Evolutionary conservation across 495 filamentous ascomycete genomes (phyloP), one percentile per base, ranked within the genome.

Genomic region (Aspergillus nanangensis): DNA sequence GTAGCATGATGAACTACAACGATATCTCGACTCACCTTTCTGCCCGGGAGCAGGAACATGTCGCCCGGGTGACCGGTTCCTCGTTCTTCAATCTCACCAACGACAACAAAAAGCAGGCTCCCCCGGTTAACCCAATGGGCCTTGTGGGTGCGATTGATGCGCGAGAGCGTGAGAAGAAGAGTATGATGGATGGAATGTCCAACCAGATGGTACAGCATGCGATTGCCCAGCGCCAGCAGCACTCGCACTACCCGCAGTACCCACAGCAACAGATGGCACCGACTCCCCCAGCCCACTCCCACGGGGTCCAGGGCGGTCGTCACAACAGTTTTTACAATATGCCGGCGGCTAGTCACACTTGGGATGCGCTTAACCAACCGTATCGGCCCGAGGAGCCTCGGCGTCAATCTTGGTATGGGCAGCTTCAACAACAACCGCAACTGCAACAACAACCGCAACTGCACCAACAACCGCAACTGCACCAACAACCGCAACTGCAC

Each of bases 41-140:
- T 13, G 92, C 92, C n/a, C 84, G 87, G 7, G 92, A 97, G 62
- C 92, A 95, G 57, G 89, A 95, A 61, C 86, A 95, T 57, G 82
- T 97, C 22, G 87, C 92, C n/a, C 80, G 89, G 24, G 74, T 88
- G 48, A 96, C 92, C 5, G 87, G 88, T 0, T 84, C 82, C 1
- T 84, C 92, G 2, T 75, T 97, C 50, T 82, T 95, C 53, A 83
- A 82, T 25, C 70, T 93, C 58, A 79, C 80, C 17, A 62, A 53
- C 17, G 74, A 79, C 9, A 78, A 72, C 24, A 71, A 66, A 24
- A 71, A 69, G 45, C 61, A 69, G 0, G 54, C 52, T 13, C 43
- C 63, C 7, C 63, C 68, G 14, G 72, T 76, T 29, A 70, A 76
- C 23, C 70, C 76, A 14, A 71, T 59, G 35, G 86, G 87, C 3